Evolutionary conservation across 139 green algal genomes (phyloP).

Genomic region (Raphidocelis subcapitata): DNA sequence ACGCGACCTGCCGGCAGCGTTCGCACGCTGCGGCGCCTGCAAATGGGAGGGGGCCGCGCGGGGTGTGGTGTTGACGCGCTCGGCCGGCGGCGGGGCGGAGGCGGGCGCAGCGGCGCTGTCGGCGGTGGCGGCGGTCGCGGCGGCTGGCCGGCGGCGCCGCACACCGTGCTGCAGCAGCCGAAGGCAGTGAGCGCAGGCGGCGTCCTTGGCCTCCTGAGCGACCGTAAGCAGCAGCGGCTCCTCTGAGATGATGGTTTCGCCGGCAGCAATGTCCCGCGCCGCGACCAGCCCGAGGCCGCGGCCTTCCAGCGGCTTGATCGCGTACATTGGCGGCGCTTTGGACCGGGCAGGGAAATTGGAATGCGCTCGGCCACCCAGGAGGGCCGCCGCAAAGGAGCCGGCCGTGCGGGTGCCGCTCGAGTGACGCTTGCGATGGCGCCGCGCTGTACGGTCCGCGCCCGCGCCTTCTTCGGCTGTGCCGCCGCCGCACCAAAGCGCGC

Average conservation of each 20-base stretch:
- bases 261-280: slow-evolving; percentile 23
- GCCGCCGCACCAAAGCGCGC: no score
- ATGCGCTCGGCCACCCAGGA: no score
- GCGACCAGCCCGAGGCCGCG: slow-evolving; percentile 38
- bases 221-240: slow-evolving; percentile 42
- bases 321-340: no score
- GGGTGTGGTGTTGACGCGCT: background rate
- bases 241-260: slow-evolving; percentile 40
- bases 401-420: no score
- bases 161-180: slow-evolving; percentile 10
- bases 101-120: background rate
- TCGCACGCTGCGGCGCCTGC: slow-evolving; percentile 28
- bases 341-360: no score
- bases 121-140: background rate
- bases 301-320: background rate
- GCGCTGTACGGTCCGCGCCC: no score
- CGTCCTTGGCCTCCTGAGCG: slow-evolving; percentile 10
- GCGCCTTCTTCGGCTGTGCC: no score
- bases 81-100: no score
- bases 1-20: slow-evolving; percentile 39
- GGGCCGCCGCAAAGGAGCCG: no score
- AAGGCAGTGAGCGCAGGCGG: slow-evolving; percentile 39
- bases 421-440: no score
- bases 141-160: background rate
- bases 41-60: background rate